Percentiles rank a stretch among this genome's conserved stretches.
These are phyloP conservation scores for Syncephalis plumigaleata DNA, from an alignment of 371 early-diverging fungal species.

Conservation along the genomic window DNA sequence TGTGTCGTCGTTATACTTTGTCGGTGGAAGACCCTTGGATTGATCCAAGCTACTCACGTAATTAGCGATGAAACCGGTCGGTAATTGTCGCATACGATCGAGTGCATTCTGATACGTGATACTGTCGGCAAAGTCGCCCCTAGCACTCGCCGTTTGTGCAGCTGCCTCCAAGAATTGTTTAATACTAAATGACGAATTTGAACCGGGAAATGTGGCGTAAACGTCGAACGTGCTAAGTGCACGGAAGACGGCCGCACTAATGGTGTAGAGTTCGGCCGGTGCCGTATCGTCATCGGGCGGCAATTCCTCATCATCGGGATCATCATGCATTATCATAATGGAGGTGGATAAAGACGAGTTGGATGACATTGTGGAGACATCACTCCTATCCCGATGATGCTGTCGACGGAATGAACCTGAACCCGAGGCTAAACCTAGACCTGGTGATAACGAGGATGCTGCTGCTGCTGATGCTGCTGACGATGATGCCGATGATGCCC, in stretches of 20 bases:
- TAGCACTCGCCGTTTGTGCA: not conserved
- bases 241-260: not conserved
- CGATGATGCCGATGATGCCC: too few relatives aligned
- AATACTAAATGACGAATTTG: not conserved
- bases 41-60: not conserved
- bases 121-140: not conserved
- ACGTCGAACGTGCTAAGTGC: not conserved
- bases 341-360: not conserved
- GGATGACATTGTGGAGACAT: not conserved
- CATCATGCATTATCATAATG: not conserved
- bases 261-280: not conserved
- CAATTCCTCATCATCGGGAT: not conserved
- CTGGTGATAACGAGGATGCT: too few relatives aligned
- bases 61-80: not conserved
- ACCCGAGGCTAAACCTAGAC: too few relatives aligned
- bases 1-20: conserved; percentile 7
- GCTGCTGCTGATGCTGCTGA: too few relatives aligned
- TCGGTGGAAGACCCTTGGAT: conserved; percentile 6
- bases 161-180: not conserved
- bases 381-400: not conserved
- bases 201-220: not conserved
- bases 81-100: not conserved
- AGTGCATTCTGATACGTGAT: not conserved
- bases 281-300: not conserved
- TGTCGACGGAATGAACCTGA: too few relatives aligned